These are phyloP conservation scores for Strigomonas galati DNA, from an alignment of 208 protist species.

Conservation along the genomic window DNA sequence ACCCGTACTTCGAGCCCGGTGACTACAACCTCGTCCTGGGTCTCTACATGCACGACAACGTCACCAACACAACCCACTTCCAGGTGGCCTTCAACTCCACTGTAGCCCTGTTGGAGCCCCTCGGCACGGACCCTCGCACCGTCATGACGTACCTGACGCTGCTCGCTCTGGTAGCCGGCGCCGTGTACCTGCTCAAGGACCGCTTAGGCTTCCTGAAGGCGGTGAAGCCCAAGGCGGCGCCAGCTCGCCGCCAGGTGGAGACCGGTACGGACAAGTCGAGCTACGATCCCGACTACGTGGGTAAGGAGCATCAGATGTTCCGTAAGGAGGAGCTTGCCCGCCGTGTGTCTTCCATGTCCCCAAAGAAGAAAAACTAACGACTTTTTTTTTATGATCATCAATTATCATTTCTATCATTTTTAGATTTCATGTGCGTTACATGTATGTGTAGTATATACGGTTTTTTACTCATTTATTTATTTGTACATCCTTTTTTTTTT, in stretches of 20 bases:
- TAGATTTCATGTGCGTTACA: not conserved
- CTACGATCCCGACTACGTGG: conserved; percentile 83
- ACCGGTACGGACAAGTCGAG: not conserved
- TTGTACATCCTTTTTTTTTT: conserved; percentile 6
- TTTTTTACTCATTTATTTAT: too few relatives aligned
- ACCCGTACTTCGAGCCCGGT: conserved; percentile 61
- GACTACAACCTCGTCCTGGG: conserved; percentile 84
- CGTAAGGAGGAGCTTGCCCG: conserved; percentile 51
- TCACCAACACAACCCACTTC: conserved; percentile 67
- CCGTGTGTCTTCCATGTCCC: conserved; percentile 32
- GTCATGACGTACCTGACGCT: conserved; percentile 84
- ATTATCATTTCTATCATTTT: not conserved
- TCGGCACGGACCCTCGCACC: conserved; percentile 74
- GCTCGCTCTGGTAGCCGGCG: conserved; percentile 42
- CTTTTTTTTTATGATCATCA: not conserved
- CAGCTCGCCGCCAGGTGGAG: not conserved
- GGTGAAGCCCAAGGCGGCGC: conserved; percentile 16
- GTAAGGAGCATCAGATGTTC: conserved; percentile 73
- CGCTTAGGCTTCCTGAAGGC: conserved; percentile 55
- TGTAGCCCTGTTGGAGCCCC: conserved; percentile 58
- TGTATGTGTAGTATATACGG: too few relatives aligned
- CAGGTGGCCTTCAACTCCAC: conserved; percentile 72
- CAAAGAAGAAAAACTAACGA: conserved; percentile 46
- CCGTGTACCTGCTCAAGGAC: conserved; percentile 43
- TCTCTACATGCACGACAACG: conserved; percentile 63